A percentile compares a stretch with the other conserved stretches of the same genome.
Conservation (phyloP, 164 flowering plant genomes). For the Nymphaea thermarum region DNA sequence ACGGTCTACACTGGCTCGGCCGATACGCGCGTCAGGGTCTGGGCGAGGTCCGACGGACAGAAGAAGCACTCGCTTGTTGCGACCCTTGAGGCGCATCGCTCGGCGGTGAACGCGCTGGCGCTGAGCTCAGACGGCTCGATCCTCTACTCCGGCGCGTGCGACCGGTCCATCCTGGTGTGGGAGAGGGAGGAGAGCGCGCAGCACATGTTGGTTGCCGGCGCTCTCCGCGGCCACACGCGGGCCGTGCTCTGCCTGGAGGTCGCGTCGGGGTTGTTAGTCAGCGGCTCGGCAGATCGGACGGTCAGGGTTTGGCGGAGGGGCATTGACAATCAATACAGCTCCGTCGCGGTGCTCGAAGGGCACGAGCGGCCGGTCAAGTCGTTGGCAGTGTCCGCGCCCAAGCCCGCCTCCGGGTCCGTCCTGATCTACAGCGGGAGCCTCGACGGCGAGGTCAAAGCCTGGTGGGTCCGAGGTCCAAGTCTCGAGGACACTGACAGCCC, state of each 20-base stretch:
- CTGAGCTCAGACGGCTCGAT: conserved; percentile 43
- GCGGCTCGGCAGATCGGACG: conserved; percentile 89
- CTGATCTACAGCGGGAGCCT: conserved; percentile 56
- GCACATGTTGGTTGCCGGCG: conserved; percentile 61
- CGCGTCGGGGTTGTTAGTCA: conserved; percentile 43
- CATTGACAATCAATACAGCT: conserved; percentile 23
- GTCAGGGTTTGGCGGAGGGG: conserved; percentile 69
- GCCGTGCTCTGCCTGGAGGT: conserved; percentile 56
- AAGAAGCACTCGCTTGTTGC: conserved; percentile 37
- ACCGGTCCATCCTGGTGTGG: conserved; percentile 87
- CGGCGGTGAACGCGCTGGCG: conserved; percentile 76
- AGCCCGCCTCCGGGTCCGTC: conserved; percentile 15
- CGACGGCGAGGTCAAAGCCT: conserved; percentile 63
- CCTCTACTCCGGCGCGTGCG: conserved; percentile 77
- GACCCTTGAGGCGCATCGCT: conserved; percentile 70
- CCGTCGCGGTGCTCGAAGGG: conserved; percentile 53
- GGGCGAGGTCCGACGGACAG: conserved; percentile 31
- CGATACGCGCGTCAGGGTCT: conserved; percentile 48
- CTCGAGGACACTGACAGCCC: neutral
- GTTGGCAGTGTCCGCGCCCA: conserved; percentile 31
- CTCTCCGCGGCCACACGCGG: conserved; percentile 57
- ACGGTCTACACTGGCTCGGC: conserved; percentile 75
- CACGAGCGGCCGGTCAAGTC: conserved; percentile 61
- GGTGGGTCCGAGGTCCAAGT: conserved; percentile 35
- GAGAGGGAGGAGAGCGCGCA: conserved; percentile 72